Conservation (phyloP, 257 asterid genomes). For the Haberlea rhodopensis region DNA sequence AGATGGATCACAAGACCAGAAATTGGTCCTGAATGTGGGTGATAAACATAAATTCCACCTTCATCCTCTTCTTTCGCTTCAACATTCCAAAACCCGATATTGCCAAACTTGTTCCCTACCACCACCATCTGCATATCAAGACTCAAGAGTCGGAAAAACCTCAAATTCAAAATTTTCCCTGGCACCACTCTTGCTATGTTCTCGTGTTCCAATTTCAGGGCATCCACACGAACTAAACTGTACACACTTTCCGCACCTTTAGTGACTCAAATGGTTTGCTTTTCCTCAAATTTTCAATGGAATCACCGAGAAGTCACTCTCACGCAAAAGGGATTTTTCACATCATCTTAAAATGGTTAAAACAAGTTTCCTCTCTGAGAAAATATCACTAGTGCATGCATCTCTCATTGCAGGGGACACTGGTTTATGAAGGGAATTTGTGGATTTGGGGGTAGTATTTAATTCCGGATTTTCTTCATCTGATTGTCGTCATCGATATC, state of each 20-base stretch:
- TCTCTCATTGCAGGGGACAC: constrained; percentile 60
- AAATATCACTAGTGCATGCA: constrained; percentile 48
- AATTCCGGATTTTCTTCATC: constrained; percentile 14
- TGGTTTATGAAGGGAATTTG: constrained; percentile 27
- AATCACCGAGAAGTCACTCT: constrained; percentile 15
- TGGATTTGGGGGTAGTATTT: constrained; percentile 20
- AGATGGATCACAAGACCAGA: constrained; percentile 68
- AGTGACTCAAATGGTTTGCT: constrained; percentile 14
- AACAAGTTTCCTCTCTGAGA: constrained; percentile 38
- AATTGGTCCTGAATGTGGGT: constrained; percentile 73
- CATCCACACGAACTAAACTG: constrained; percentile 48
- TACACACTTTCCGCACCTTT: constrained; percentile 24
- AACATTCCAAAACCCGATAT: constrained; percentile 82
- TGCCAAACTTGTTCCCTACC: constrained; percentile 81
- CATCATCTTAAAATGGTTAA: constrained; percentile 35
- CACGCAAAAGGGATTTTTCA: constrained; percentile 26
- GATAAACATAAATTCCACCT: constrained; percentile 64
- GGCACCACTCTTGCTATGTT: constrained; percentile 73
- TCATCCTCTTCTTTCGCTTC: constrained; percentile 55
- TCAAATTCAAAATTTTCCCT: constrained; percentile 62
- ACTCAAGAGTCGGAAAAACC: constrained; percentile 72
- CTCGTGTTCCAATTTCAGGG: constrained; percentile 54
- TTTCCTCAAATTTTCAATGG: constrained; percentile 20
- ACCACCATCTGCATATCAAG: constrained; percentile 53
- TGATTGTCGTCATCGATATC: constrained; percentile 35